These are phyloP conservation scores for Apiospora koreana DNA, from an alignment of 2,329 filamentous ascomycete genomes.

Conservation along the genomic window DNA sequence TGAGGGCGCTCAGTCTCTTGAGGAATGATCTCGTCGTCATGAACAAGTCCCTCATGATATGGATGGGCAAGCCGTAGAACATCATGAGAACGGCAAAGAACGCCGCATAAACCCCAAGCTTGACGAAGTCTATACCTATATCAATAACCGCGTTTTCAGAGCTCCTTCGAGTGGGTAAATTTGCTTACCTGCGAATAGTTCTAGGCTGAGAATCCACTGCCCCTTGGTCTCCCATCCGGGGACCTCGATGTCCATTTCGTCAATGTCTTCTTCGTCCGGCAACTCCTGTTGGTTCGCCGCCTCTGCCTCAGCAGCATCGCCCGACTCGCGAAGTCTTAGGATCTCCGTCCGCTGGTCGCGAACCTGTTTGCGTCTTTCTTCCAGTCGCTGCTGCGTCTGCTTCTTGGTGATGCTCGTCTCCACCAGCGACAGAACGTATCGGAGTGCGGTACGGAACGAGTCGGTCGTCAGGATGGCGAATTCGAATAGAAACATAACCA, in stretches of 20 bases:
- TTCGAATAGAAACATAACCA: conserved; percentile 99
- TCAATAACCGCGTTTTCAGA: background rate
- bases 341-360: conserved; percentile 58
- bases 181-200: conserved; percentile 73
- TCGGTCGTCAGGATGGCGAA: conserved; percentile 85
- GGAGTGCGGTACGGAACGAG: conserved; percentile 74
- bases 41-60: conserved; percentile 94
- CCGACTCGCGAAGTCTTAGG: conserved; percentile 46
- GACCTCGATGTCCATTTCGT: conserved; percentile 93
- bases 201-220: conserved; percentile 85
- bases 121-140: conserved; percentile 72
- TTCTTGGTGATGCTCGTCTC: conserved; percentile 75
- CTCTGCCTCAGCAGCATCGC: conserved; percentile 48
- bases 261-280: conserved; percentile 72
- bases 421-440: conserved; percentile 76
- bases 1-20: conserved; percentile 83
- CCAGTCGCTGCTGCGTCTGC: conserved; percentile 71
- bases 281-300: conserved; percentile 51
- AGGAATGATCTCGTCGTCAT: conserved; percentile 90
- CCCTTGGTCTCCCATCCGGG: conserved; percentile 97
- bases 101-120: conserved; percentile 82
- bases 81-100: conserved; percentile 93
- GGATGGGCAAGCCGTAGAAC: conserved; percentile 94
- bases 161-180: background rate
- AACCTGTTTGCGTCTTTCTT: conserved; percentile 69